These are phyloP conservation scores for Candida qinlingensis DNA, from an alignment of 805 yeast species.

Conservation along the genomic window DNA sequence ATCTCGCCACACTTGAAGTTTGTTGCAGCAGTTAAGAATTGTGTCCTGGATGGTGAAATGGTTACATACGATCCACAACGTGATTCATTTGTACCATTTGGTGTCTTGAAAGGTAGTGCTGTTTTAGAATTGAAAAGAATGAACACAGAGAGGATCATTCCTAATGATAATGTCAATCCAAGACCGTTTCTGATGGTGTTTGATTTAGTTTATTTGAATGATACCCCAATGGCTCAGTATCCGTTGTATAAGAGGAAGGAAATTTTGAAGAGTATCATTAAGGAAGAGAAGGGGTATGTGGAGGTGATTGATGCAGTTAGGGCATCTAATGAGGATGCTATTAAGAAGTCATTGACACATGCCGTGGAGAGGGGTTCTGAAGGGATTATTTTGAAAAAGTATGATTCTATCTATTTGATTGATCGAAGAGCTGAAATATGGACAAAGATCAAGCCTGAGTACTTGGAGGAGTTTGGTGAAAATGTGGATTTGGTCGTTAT, in stretches of 20 bases:
- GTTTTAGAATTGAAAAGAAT: constrained; percentile 38
- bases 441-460: constrained; percentile 91
- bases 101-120: constrained; percentile 70
- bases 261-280: constrained; percentile 41
- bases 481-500: constrained; percentile 74
- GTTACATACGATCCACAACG: constrained; percentile 70
- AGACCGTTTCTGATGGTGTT: constrained; percentile 61
- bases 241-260: constrained; percentile 54
- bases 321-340: constrained; percentile 44
- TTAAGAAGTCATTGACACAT: constrained; percentile 47
- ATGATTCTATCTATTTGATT: constrained; percentile 50
- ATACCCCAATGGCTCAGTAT: constrained; percentile 46
- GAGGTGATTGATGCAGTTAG: constrained; percentile 40
- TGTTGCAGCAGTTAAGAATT: constrained; percentile 31
- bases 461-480: constrained; percentile 80
- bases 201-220: constrained; percentile 72
- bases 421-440: constrained; percentile 64
- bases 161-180: constrained; percentile 28
- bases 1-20: constrained; percentile 46
- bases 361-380: constrained; percentile 67
- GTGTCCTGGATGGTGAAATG: constrained; percentile 85
- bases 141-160: constrained; percentile 21
- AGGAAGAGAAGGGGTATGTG: constrained; percentile 34
- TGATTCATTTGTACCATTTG: constrained; percentile 65
- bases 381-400: constrained; percentile 75